A percentile compares a stretch with the other conserved stretches of the same genome.
Evolutionary conservation across 2,329 filamentous ascomycete genomes (phyloP).

Genomic region (Sodiomyces alkalinus): DNA sequence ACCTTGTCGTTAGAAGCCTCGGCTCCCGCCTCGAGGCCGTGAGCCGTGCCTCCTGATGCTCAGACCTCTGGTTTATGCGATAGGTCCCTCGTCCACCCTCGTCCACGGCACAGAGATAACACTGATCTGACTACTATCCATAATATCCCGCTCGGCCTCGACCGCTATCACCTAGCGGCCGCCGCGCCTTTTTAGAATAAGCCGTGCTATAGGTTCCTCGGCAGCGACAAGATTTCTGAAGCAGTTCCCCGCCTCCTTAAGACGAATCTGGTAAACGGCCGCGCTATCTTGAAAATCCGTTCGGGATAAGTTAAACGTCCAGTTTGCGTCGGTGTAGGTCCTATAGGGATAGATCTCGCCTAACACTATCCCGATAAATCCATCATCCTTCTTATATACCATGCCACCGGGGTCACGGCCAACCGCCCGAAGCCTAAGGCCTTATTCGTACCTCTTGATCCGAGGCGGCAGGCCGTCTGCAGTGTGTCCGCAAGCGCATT

Average conservation of each 20-base stretch:
- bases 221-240: slow-evolving; percentile 1
- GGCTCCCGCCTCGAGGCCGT: too few species aligned
- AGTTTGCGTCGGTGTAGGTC: not conserved
- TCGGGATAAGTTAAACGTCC: slow-evolving; percentile 1
- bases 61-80: too few species aligned
- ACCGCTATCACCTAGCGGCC: slow-evolving; percentile 1
- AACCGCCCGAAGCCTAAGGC: not conserved
- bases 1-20: too few species aligned
- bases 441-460: slow-evolving; percentile 1
- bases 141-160: not conserved
- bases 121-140: slow-evolving; percentile 1
- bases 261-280: not conserved
- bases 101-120: too few species aligned
- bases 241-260: slow-evolving; percentile 1
- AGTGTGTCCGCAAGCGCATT: not conserved
- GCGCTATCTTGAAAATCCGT: not conserved
- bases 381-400: not conserved
- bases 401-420: not conserved
- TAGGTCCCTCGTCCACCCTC: too few species aligned
- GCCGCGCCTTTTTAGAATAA: not conserved
- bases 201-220: not conserved
- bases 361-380: slow-evolving; percentile 1
- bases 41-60: too few species aligned
- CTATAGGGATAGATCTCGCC: slow-evolving; percentile 1
- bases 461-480: not conserved